Conservation (phyloP, 2,329 filamentous ascomycete species). For the Orbilia blumenaviensis region DNA sequence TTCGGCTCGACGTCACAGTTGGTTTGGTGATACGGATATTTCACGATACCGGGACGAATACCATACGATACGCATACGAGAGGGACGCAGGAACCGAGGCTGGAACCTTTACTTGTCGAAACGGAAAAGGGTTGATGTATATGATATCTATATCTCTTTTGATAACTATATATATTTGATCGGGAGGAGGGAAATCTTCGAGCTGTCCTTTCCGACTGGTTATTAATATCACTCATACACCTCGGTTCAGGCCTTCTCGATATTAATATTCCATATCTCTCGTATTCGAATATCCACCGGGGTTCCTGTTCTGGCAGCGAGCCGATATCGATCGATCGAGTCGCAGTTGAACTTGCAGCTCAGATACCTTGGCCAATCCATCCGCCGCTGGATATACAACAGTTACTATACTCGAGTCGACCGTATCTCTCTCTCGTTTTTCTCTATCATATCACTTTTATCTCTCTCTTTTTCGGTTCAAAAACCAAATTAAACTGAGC, state of each 20-base stretch:
- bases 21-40: constrained; percentile 10
- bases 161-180: too few species aligned
- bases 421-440: not conserved
- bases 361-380: too few species aligned
- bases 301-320: too few species aligned
- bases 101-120: not conserved
- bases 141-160: too few species aligned
- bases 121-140: not conserved
- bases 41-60: constrained; percentile 9
- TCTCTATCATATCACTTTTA: too few species aligned
- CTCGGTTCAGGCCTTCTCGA: not conserved
- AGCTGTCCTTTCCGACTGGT: too few species aligned
- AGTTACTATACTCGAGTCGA: not conserved
- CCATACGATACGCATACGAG: too few species aligned
- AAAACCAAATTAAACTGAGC: constrained; percentile 1
- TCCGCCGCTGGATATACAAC: not conserved
- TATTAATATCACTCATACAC: too few species aligned
- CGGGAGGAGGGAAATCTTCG: not conserved
- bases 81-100: constrained; percentile 32
- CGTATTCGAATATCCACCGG: too few species aligned
- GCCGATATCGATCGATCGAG: too few species aligned
- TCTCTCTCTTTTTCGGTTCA: not conserved
- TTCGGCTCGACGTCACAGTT: constrained; percentile 19
- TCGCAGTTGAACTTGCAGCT: too few species aligned
- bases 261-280: too few species aligned